Evolutionary conservation across 1,139 yeast species (phyloP).

Genomic region (Nadsonia commutata): DNA sequence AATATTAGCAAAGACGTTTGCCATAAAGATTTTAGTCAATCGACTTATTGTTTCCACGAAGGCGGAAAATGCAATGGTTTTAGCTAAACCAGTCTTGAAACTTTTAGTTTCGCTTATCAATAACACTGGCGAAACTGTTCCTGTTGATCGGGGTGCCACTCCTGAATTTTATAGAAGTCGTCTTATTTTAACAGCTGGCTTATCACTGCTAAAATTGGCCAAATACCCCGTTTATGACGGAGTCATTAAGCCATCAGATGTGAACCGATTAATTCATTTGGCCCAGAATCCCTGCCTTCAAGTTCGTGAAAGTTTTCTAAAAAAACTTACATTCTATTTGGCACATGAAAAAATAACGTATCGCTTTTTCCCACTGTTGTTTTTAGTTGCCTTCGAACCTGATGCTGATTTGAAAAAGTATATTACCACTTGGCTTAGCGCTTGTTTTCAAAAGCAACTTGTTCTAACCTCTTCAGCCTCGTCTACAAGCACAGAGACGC

Average conservation of each 20-base stretch:
- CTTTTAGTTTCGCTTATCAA: conserved; percentile 51
- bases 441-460: conserved; percentile 35
- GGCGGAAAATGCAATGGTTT: conserved; percentile 23
- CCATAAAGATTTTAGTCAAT: conserved; percentile 49
- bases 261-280: conserved; percentile 41
- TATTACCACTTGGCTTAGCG: conserved; percentile 58
- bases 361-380: conserved; percentile 50
- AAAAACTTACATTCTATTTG: conserved; percentile 37
- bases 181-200: conserved; percentile 56
- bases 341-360: conserved; percentile 43
- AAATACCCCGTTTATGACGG: conserved; percentile 38
- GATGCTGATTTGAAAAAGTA: conserved; percentile 33
- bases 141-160: conserved; percentile 31
- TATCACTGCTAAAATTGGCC: conserved; percentile 49
- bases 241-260: conserved; percentile 36
- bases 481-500: conserved; percentile 16
- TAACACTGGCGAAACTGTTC: conserved; percentile 71
- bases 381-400: conserved; percentile 70
- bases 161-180: conserved; percentile 48
- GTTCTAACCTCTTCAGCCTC: conserved; percentile 4
- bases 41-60: conserved; percentile 37
- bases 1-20: conserved; percentile 27
- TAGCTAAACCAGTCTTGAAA: conserved; percentile 52
- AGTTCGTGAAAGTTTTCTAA: conserved; percentile 42
- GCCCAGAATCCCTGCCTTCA: conserved; percentile 51